Percentiles rank a stretch among this genome's conserved stretches.
phyloP scores from a whole-genome alignment of 2,329 filamentous ascomycete genomes.

The Dactylellina parvicollis region DNA sequence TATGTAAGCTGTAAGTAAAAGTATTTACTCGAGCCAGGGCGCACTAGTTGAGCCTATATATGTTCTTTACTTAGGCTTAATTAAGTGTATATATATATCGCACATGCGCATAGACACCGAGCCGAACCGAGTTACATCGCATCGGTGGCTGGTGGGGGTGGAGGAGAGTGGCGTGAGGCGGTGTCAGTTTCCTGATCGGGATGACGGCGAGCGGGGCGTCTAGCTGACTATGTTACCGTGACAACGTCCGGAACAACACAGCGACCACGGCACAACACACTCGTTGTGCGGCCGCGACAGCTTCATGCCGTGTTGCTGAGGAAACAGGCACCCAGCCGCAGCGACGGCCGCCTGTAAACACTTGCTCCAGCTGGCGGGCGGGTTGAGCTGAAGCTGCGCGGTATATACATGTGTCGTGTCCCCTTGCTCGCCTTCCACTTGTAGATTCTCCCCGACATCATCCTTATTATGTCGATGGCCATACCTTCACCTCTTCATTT shows the following conservation, averaged over 20 bases:
- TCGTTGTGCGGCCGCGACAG: not conserved
- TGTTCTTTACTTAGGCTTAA: too few species aligned
- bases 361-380: not conserved
- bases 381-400: not conserved
- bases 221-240: slow-evolving; percentile 39
- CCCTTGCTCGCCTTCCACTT: not conserved
- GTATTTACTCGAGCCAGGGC: too few species aligned
- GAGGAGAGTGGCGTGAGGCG: not conserved
- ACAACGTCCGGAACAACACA: slow-evolving; percentile 15
- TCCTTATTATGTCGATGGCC: not conserved
- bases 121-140: not conserved
- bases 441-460: not conserved
- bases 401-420: not conserved
- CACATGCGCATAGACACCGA: not conserved
- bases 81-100: too few species aligned
- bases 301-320: slow-evolving; percentile 30
- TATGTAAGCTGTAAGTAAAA: too few species aligned
- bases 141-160: not conserved
- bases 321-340: slow-evolving; percentile 19
- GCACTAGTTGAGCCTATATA: too few species aligned
- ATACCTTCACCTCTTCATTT: not conserved
- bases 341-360: slow-evolving; percentile 19
- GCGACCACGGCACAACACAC: slow-evolving; percentile 7
- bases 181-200: not conserved
- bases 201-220: not conserved